phyloP scores from a whole-genome alignment of 257 asterid species.

The Scutellaria barbata region DNA sequence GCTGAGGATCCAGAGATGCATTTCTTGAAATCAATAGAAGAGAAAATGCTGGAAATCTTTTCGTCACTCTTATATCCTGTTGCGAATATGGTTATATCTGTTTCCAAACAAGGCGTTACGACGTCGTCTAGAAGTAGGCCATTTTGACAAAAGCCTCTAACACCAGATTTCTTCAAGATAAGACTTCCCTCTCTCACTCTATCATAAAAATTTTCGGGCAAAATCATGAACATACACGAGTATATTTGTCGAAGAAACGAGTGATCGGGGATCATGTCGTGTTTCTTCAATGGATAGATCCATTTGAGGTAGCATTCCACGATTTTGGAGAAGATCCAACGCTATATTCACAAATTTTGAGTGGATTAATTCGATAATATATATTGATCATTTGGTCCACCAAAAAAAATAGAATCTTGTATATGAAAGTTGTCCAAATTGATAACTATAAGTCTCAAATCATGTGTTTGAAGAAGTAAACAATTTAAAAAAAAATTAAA shows the following conservation, averaged over 20 bases:
- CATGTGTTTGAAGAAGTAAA: too few relatives aligned
- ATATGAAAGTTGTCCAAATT: too few relatives aligned
- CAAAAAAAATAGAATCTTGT: too few relatives aligned
- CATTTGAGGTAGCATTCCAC: slow-evolving; percentile 59
- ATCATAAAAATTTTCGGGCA: slow-evolving; percentile 54
- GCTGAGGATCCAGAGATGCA: slow-evolving; percentile 51
- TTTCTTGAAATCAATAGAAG: slow-evolving; percentile 49
- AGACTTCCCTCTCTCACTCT: slow-evolving; percentile 58
- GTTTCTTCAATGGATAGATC: slow-evolving; percentile 58
- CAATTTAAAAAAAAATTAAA: too few relatives aligned
- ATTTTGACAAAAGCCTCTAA: slow-evolving; percentile 40
- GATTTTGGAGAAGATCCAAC: slow-evolving; percentile 52
- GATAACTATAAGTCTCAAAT: too few relatives aligned
- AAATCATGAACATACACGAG: slow-evolving; percentile 58
- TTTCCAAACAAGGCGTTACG: slow-evolving; percentile 32
- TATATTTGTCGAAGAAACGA: slow-evolving; percentile 51
- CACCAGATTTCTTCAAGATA: slow-evolving; percentile 41
- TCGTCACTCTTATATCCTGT: slow-evolving; percentile 62
- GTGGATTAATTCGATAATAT: too few relatives aligned
- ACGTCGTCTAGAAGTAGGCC: slow-evolving; percentile 40
- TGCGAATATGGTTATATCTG: slow-evolving; percentile 59
- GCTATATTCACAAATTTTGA: slow-evolving; percentile 30
- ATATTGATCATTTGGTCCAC: too few relatives aligned
- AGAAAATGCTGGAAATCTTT: slow-evolving; percentile 50
- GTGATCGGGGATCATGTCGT: slow-evolving; percentile 55